Conservation (phyloP, 768 basidiomycete genomes). For the Gautieria morchelliformis region DNA sequence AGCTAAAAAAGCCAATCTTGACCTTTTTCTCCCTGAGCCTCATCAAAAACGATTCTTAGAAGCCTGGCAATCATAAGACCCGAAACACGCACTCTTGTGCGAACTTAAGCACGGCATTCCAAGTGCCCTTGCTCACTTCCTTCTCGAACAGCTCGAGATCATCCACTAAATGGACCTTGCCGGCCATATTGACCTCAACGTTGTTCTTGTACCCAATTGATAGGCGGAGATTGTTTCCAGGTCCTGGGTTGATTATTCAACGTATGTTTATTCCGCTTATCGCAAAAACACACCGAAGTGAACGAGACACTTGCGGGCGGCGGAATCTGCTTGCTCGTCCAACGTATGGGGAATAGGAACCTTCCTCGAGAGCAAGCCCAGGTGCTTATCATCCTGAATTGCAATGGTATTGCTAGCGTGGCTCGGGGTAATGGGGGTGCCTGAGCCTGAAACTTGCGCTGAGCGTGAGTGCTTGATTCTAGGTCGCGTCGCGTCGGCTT, state of each 20-base stretch:
- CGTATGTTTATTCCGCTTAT: not conserved
- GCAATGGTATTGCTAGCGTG: slow-evolving; percentile 49
- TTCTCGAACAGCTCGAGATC: slow-evolving; percentile 70
- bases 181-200: slow-evolving; percentile 79
- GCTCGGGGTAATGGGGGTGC: slow-evolving; percentile 39
- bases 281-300: slow-evolving; percentile 14
- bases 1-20: slow-evolving; percentile 90
- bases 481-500: slow-evolving; percentile 58
- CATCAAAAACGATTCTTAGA: not conserved
- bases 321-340: slow-evolving; percentile 81
- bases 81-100: slow-evolving; percentile 44
- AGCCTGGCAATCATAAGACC: not conserved
- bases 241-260: slow-evolving; percentile 33
- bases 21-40: slow-evolving; percentile 70
- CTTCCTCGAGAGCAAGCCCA: slow-evolving; percentile 39
- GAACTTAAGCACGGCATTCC: slow-evolving; percentile 74
- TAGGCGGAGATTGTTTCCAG: slow-evolving; percentile 75
- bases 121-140: slow-evolving; percentile 63
- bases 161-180: slow-evolving; percentile 79
- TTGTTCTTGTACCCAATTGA: slow-evolving; percentile 77
- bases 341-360: slow-evolving; percentile 69
- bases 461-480: slow-evolving; percentile 78
- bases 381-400: slow-evolving; percentile 30
- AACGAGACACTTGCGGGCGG: slow-evolving; percentile 78
- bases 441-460: slow-evolving; percentile 65